Base-by-base conservation (phyloP, 345 rosid genomes). In the Heritiera littoralis region DNA sequence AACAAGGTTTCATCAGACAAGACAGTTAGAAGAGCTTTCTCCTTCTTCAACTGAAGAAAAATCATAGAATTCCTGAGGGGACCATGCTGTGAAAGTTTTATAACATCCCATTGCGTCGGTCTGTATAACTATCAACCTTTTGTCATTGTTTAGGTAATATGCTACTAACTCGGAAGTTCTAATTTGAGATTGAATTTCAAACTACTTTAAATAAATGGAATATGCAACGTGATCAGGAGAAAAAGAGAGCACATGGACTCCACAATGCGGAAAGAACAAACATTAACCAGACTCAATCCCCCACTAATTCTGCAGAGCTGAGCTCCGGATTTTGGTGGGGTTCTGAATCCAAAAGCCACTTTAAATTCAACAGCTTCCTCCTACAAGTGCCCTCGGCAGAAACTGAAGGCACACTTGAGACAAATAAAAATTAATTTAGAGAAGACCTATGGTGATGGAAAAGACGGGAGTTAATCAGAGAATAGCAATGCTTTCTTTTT, bases 31-130 rank as follows among this genome's bases (percentile, higher is more conserved):
- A 74, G 86, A 82, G 77, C 78, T 84, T 81, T 84, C 74, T 56
- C 86, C 77, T 80, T 78, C 86, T 85, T 82, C 87, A 81, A 81
- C 85, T 56, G 80, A 81, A 76, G 84, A 91, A 86, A 92, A 87
- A 90, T 85, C 86, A 55, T 38, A 55, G 51, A 76, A 83, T 72
- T 59, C 74, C 60, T 79, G 86, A 77, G 78, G 79, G 80, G 66
- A 61, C 51, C 77, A 80, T 74, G 84, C 74, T 78, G 65, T 81
- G 82, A 83, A 81, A 82, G 83, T 85, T 89, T 80, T 81, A 83
- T 80, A 56, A 75, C 77, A 59, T 81, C 72, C 71, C 77, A 80
- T 65, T 72, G 52, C 83, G 78, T 82, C 82, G 78, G 83, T 5
- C 54, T 80, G 77, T 72, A 58, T 32, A 74, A 14, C 41, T 14